These are phyloP conservation scores for Talaromyces sp. DNA, from an alignment of 2,329 filamentous ascomycete species.

Conservation along the genomic window DNA sequence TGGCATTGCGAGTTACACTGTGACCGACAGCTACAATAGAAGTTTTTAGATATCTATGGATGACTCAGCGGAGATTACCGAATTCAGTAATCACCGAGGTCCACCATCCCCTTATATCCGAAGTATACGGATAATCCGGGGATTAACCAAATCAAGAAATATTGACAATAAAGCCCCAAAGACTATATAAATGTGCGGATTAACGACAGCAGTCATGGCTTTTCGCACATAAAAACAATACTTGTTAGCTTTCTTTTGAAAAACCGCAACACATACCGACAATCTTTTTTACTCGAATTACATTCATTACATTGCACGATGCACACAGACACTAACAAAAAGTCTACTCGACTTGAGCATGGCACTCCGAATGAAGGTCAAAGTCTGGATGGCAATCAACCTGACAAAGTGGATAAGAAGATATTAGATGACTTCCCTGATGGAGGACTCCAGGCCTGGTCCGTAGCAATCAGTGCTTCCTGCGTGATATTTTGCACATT, in stretches of 20 bases:
- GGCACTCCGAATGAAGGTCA: not conserved
- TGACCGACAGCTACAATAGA: not conserved
- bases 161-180: too few species aligned
- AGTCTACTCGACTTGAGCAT: not conserved
- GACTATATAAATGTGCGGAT: not conserved
- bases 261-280: not conserved
- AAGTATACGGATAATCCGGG: not conserved
- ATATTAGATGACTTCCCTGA: constrained; percentile 15
- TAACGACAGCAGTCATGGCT: not conserved
- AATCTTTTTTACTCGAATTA: not conserved
- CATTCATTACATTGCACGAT: not conserved
- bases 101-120: not conserved
- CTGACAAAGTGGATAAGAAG: not conserved
- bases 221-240: not conserved
- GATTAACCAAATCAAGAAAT: not conserved
- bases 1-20: not conserved
- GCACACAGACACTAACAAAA: not conserved
- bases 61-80: not conserved
- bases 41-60: not conserved
- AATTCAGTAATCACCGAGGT: not conserved
- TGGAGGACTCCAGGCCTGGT: constrained; percentile 20
- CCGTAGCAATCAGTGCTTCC: constrained; percentile 18
- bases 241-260: not conserved
- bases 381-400: not conserved
- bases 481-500: constrained; percentile 34